A percentile compares a stretch with the other conserved stretches of the same genome.
These are phyloP conservation scores for Neoboletus magnificus DNA, from an alignment of 768 basidiomycete species.

Conservation along the genomic window DNA sequence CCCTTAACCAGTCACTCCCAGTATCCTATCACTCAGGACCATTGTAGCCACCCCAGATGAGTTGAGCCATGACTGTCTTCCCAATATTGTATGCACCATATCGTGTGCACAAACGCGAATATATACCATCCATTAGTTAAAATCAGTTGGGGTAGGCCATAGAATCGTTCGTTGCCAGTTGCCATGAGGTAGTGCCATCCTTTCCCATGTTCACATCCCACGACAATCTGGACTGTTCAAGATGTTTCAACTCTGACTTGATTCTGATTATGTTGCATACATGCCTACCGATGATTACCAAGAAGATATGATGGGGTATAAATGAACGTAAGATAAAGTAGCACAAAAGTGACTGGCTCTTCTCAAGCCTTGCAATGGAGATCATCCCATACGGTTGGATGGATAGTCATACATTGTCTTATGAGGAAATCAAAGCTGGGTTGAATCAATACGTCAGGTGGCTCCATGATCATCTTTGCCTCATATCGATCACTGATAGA, in stretches of 20 bases:
- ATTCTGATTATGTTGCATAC: constrained; percentile 6
- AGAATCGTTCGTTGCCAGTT: not conserved
- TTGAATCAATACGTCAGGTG: constrained; percentile 27
- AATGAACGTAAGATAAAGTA: constrained; percentile 11
- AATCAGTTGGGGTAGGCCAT: not conserved
- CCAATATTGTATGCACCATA: too few relatives aligned
- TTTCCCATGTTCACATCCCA: not conserved
- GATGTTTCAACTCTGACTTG: not conserved
- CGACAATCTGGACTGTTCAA: not conserved
- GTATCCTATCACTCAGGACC: too few relatives aligned
- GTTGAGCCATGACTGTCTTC: constrained; percentile 8
- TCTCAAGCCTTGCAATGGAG: constrained; percentile 27
- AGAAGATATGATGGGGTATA: constrained; percentile 10
- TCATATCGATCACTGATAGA: constrained; percentile 26
- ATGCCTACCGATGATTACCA: constrained; percentile 13
- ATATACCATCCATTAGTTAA: not conserved
- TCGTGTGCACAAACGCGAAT: not conserved
- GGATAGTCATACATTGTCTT: constrained; percentile 47
- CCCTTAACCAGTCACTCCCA: too few relatives aligned
- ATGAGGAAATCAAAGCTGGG: constrained; percentile 42
- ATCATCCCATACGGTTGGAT: constrained; percentile 47
- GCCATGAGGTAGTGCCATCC: not conserved
- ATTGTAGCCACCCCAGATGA: too few relatives aligned
- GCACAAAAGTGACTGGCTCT: not conserved
- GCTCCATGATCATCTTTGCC: constrained; percentile 25